Conservation (phyloP, 805 yeast genomes). For the Cyberlindnera euphorbiiphila region DNA sequence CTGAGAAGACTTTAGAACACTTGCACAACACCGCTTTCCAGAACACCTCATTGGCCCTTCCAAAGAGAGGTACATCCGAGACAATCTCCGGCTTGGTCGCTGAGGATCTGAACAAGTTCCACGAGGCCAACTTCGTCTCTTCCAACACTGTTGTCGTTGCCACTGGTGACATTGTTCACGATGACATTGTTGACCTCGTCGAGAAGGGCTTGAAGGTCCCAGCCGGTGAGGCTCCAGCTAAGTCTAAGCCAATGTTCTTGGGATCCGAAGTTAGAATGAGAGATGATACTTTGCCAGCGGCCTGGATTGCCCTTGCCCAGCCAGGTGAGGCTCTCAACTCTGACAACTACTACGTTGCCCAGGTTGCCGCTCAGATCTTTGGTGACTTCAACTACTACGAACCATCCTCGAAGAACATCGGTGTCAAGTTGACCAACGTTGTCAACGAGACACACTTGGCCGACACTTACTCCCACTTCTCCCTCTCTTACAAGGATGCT, state of each 20-base stretch:
- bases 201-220: constrained; percentile 47
- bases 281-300: constrained; percentile 82
- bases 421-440: constrained; percentile 67
- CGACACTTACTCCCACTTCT: constrained; percentile 69
- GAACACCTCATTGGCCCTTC: constrained; percentile 75
- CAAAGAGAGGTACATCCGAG: constrained; percentile 71
- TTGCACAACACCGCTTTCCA: constrained; percentile 83
- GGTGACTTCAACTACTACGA: constrained; percentile 53
- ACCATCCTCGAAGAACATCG: constrained; percentile 53
- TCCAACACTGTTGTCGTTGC: constrained; percentile 68
- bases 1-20: constrained; percentile 62
- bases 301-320: constrained; percentile 73
- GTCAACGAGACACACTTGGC: constrained; percentile 70
- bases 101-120: constrained; percentile 55
- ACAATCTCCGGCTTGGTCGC: constrained; percentile 53
- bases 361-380: constrained; percentile 65
- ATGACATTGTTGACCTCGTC: constrained; percentile 62
- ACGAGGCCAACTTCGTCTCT: constrained; percentile 52
- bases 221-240: constrained; percentile 47
- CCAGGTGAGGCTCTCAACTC: constrained; percentile 64
- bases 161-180: constrained; percentile 69
- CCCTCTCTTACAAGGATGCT: constrained; percentile 66
- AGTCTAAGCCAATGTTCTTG: constrained; percentile 59
- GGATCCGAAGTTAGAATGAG: constrained; percentile 87
- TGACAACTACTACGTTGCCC: constrained; percentile 63